Base-by-base conservation (phyloP, 805 yeast species). In the Barnettozyma californica region DNA sequence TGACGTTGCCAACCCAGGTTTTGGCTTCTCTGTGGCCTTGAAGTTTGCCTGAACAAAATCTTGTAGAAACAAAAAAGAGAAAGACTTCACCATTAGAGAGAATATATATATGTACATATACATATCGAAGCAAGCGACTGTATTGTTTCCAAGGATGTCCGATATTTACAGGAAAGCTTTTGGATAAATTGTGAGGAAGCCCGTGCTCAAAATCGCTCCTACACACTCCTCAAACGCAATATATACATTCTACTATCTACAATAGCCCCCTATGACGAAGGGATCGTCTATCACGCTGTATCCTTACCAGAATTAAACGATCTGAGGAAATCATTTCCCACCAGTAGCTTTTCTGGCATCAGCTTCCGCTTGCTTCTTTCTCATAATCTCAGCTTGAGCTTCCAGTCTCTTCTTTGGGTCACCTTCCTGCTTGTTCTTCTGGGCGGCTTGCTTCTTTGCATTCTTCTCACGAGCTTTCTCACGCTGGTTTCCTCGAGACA, bases 401-500 rank as follows among this genome's bases (percentile, higher is more conserved):
- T 92, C 96, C 81, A 82, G 76, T 63, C 97, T 75, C 65, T 88
- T 87, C 56, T 76, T 76, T 35, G 96, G 92, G 63, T 89, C 96
- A 25, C 97, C 98, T 8, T 71, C 76, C 60, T 80, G 80, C 71
- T 88, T 87, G 51, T 66, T 65, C 49, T 55, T 60, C 70, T 84
- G 84, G 41, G 79, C 84, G 53, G 80, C 83, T 60, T 78, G 83
- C 68, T 92, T 92, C 73, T 92, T 94, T 66, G 71, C 65, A 68
- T 87, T 88, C 71, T 87, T 92, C 52, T 83, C 87, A 64, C 99
- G 79, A 29, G 97, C 97, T 59, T 87, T 77, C 37, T 92, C 99
- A 67, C 99, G 80, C 70, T 94, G 98, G 68, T 92, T 94, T 29
- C 99, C 99, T 73, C 99, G 80, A 46, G 96, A 84, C 97, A 92